These are phyloP conservation scores for Monosporascus sp. DNA, from an alignment of 2,329 filamentous ascomycete species.

Conservation along the genomic window DNA sequence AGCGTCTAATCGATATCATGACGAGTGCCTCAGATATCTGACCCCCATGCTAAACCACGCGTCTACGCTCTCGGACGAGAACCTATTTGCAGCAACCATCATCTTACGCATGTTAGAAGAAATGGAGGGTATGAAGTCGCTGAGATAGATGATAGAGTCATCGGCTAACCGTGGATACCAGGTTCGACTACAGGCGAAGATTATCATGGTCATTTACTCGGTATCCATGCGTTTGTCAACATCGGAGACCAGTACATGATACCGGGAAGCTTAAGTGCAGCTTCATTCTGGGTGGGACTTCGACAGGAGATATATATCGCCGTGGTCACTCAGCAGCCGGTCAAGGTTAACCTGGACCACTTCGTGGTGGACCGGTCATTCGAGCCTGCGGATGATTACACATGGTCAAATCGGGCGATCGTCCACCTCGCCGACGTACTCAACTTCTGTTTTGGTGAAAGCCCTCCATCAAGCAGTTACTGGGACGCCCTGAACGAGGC, in stretches of 20 bases:
- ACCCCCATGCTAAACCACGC: conserved; percentile 40
- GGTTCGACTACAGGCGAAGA: conserved; percentile 38
- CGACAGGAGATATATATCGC: conserved; percentile 57
- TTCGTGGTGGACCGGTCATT: conserved; percentile 48
- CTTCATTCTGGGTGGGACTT: conserved; percentile 53
- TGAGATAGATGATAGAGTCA: conserved; percentile 11
- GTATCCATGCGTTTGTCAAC: conserved; percentile 43
- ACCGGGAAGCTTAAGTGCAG: conserved; percentile 40
- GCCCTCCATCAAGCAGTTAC: conserved; percentile 23
- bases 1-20: conserved; percentile 47
- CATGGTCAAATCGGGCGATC: conserved; percentile 57
- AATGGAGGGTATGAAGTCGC: conserved; percentile 25
- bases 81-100: conserved; percentile 46
- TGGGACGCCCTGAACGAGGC: conserved; percentile 43
- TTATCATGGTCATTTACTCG: conserved; percentile 41
- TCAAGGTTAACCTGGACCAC: conserved; percentile 45
- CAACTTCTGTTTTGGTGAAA: conserved; percentile 54
- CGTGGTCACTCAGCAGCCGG: conserved; percentile 39
- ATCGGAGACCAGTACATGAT: conserved; percentile 34
- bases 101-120: conserved; percentile 50
- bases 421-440: conserved; percentile 59
- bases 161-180: conserved; percentile 21
- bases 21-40: conserved; percentile 45
- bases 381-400: conserved; percentile 42
- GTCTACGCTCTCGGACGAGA: conserved; percentile 40